These are phyloP conservation scores for Penicillium sp. DNA, from an alignment of 2,329 filamentous ascomycete species.

Conservation along the genomic window DNA sequence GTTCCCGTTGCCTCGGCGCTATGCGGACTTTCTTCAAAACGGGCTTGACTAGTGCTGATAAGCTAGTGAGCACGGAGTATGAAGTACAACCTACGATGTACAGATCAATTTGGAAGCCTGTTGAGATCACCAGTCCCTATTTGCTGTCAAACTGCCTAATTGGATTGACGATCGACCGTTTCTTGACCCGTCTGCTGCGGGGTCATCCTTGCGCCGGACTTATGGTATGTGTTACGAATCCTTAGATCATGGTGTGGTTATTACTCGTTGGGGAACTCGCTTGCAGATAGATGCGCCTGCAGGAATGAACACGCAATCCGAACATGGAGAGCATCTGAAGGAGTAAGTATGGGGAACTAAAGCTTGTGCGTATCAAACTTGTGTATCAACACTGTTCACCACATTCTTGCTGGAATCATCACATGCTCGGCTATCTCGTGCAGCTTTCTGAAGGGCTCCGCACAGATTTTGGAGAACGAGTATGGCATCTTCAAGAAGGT, in stretches of 20 bases:
- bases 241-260: background rate
- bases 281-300: background rate
- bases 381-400: background rate
- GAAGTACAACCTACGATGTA: background rate
- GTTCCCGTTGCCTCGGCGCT: background rate
- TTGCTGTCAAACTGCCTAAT: constrained; percentile 5
- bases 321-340: background rate
- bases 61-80: background rate
- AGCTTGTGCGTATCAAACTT: background rate
- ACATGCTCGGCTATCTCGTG: constrained; percentile 27
- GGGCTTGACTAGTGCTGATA: background rate
- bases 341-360: constrained; percentile 1
- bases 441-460: constrained; percentile 15
- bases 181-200: constrained; percentile 17
- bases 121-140: constrained; percentile 2
- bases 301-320: background rate
- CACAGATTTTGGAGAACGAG: background rate
- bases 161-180: constrained; percentile 13
- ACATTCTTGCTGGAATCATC: constrained; percentile 14
- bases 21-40: background rate
- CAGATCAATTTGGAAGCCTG: background rate
- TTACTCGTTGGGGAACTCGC: constrained; percentile 9
- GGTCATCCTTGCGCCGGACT: constrained; percentile 18
- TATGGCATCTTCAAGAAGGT: background rate
- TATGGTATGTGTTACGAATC: constrained; percentile 16